phyloP scores from a whole-genome alignment of 805 yeast species.

The Henningerozyma blattae region DNA sequence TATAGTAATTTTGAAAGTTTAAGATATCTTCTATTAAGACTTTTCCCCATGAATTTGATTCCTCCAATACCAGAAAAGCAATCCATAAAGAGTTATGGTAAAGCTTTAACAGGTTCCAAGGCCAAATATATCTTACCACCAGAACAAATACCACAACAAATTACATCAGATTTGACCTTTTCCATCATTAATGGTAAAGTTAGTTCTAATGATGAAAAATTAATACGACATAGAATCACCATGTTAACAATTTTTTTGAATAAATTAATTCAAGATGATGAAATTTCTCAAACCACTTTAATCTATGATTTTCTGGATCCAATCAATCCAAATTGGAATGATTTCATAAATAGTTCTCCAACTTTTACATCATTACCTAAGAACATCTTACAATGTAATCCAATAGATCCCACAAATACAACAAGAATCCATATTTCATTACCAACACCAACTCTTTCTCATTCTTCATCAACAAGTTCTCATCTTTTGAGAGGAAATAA shows the following conservation, averaged over 20 bases:
- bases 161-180: constrained; percentile 20
- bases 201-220: constrained; percentile 20
- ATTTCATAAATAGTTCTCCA: constrained; percentile 23
- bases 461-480: background rate
- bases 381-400: constrained; percentile 23
- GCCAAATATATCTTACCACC: constrained; percentile 20
- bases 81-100: constrained; percentile 22
- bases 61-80: constrained; percentile 95
- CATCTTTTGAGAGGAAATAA: no score
- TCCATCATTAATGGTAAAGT: constrained; percentile 22
- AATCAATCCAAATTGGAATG: constrained; percentile 22
- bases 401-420: constrained; percentile 25
- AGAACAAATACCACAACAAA: constrained; percentile 20
- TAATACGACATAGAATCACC: constrained; percentile 26
- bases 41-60: constrained; percentile 71
- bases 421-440: constrained; percentile 22
- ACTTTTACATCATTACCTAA: constrained; percentile 23
- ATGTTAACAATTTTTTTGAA: constrained; percentile 24
- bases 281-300: constrained; percentile 21
- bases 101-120: constrained; percentile 18
- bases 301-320: constrained; percentile 24
- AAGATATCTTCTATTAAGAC: constrained; percentile 50
- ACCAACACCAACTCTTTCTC: constrained; percentile 19
- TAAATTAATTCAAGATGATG: constrained; percentile 16
- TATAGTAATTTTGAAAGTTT: constrained; percentile 88